Evolutionary conservation across 2,329 filamentous ascomycete genomes (phyloP).

Genomic region (Penicillium sp.): DNA sequence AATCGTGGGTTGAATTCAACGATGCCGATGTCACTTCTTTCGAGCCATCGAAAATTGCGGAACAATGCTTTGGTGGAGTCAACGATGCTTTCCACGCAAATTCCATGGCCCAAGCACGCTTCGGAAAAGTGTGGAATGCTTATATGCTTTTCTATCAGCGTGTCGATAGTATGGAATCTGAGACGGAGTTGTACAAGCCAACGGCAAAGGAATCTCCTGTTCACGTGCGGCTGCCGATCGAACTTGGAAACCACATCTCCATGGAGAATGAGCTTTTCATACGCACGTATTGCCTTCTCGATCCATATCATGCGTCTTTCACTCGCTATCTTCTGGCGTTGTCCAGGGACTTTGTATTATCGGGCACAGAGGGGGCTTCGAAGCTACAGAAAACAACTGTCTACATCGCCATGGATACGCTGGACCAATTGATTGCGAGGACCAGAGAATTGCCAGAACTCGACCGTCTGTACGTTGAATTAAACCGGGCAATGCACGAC

Average conservation of each 20-base stretch:
- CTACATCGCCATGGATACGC: conserved; percentile 51
- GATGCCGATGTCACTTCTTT: conserved; percentile 77
- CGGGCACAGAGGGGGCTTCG: conserved; percentile 48
- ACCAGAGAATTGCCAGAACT: conserved; percentile 66
- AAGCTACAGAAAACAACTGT: conserved; percentile 43
- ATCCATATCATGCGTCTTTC: conserved; percentile 66
- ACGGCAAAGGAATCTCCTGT: conserved; percentile 47
- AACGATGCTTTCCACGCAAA: conserved; percentile 53
- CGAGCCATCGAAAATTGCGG: conserved; percentile 68
- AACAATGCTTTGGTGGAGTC: conserved; percentile 73
- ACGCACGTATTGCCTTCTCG: conserved; percentile 74
- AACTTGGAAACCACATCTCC: conserved; percentile 55
- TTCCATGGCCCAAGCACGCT: conserved; percentile 42
- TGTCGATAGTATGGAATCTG: conserved; percentile 58
- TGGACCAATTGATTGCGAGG: conserved; percentile 72
- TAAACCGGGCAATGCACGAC: conserved; percentile 48
- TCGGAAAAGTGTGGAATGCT: conserved; percentile 73
- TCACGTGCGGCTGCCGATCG: conserved; percentile 43
- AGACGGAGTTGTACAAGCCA: conserved; percentile 47
- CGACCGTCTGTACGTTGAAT: conserved; percentile 50
- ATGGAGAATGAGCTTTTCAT: conserved; percentile 70
- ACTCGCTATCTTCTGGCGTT: conserved; percentile 60
- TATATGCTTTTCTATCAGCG: conserved; percentile 99
- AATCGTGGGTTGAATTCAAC: conserved; percentile 86
- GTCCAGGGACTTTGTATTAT: conserved; percentile 48